Evolutionary conservation across 2,329 filamentous ascomycete genomes (phyloP), one percentile per base, ranked within the genome.

Genomic region (Macrophomina pseudophaseolina): DNA sequence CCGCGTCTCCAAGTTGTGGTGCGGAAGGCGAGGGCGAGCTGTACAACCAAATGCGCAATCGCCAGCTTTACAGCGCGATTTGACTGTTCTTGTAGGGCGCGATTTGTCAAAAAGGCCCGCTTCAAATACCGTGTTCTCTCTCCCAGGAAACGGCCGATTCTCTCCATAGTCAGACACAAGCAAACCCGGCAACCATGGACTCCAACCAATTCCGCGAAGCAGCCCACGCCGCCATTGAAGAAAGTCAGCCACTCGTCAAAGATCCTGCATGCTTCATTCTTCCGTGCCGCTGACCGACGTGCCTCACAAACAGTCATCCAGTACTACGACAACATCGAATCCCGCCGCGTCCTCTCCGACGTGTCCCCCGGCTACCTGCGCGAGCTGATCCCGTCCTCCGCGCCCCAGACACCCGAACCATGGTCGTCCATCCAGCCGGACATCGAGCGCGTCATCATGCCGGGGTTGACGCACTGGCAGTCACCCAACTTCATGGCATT

Each of bases 401-500:
- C 87, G 46, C 94, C 87, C 58, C 83, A 85, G 70, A 83, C 87
- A 67, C 91, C 85, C 73, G 93, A 90, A 83, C 81, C 86, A 74
- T 97, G 94, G 92, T 80, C 84, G 28, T 83, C 87, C 63, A 97
- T 98, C 74, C 91, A 93, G 72, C 84, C 87, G 66, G 94, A 98
- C 76, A 89, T 98, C 62, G 90, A 94, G 72, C 81, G 85, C 52
- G 92, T 95, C 76, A 97, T 98, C 75, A 88, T 97, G 76, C 94
- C 94, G 0, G 94, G 94, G 5, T 84, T 98, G 65, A 97, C 94
- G 0, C 94, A 97, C 80, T 98, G 94, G 93, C 90, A 97, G 76
- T 92, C 90, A 2, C 94, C 93, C 16, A 93, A 94, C 75, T 98
- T 97, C 84, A 92, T 97, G 87, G 94, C 94, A 52, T 98, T 96